Base-by-base conservation (phyloP, 129 eudicot genomes). In the carrot (Daucus carota) region DNA sequence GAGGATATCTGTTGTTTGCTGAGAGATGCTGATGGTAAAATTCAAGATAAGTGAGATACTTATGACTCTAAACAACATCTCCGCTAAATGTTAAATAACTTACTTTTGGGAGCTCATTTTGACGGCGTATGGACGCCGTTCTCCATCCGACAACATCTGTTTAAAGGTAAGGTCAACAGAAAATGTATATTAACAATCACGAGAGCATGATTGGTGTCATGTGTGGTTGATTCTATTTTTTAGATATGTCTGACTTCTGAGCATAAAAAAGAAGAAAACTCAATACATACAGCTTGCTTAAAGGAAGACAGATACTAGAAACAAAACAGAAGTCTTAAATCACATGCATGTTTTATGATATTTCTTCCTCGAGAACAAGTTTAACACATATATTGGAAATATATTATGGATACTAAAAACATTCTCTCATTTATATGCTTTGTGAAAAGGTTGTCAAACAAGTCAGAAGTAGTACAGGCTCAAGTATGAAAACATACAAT, bases 121-220 rank as follows among this genome's bases (percentile, higher is more conserved):
- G 81, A 32, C 79, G 88, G 10, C 98, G 90, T 69, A 90, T 45
- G 28, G 98, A 93, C 41, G 98, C 89, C 65, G 98, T 88, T 72
- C 93, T 86, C 98, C 98, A 93, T 48, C 98, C 98, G 67, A 93
- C 98, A 80, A 93, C 79, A 82, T 90, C 98, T 93, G 41, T 77
- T 50, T 33, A 43, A 16, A 33, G 6, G 43, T 16, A 5, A 81
- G 87, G 85, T 75, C 28, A 77, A 80, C 80, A 74, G 75, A 69
- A 17, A 33, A 8, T 12, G 6, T 69, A 36, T 69, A 69, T 17
- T 6, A 34, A 70, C 42, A 11, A 36, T 40, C 57, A 42, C 13
- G 70, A 63, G 38, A 45, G 26, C 38, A 20, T 38, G 31, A 3
- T 20, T 68, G 1, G 73, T 33, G 50, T n/a, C n/a, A 28, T 29